Conservation (phyloP, 2,329 filamentous ascomycete genomes). For the Thermomyces lanuginosus region DNA sequence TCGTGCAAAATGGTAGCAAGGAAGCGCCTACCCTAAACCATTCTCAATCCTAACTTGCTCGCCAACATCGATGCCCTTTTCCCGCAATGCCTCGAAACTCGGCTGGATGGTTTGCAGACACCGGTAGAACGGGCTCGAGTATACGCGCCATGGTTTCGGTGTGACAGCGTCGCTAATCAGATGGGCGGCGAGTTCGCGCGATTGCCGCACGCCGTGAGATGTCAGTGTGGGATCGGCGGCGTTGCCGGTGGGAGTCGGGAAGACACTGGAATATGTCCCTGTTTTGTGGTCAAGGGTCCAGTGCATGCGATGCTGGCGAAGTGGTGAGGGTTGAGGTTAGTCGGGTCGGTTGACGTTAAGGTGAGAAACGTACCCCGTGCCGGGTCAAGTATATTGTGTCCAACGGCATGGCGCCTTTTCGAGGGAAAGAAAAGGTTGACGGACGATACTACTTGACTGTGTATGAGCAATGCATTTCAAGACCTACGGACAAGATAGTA, state of each 20-base stretch:
- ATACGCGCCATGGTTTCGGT: constrained; percentile 41
- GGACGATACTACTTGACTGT: constrained; percentile 8
- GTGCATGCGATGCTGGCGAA: constrained; percentile 62
- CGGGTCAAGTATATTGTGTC: constrained; percentile 58
- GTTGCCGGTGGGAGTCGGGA: constrained; percentile 73
- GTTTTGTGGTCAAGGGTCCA: constrained; percentile 73
- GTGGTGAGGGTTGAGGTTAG: not conserved
- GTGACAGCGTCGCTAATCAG: constrained; percentile 15
- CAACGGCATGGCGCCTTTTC: constrained; percentile 41
- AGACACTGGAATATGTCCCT: constrained; percentile 56
- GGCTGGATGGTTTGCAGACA: constrained; percentile 73
- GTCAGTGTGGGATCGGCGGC: constrained; percentile 76
- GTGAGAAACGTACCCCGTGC: constrained; percentile 47
- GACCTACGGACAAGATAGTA: too few relatives aligned
- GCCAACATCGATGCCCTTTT: constrained; percentile 19
- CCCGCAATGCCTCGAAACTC: constrained; percentile 29
- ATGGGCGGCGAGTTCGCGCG: constrained; percentile 50
- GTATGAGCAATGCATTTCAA: not conserved
- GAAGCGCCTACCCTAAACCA: constrained; percentile 32
- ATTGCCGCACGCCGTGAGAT: constrained; percentile 70
- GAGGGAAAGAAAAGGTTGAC: not conserved
- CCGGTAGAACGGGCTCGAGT: constrained; percentile 73
- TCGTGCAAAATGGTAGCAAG: not conserved
- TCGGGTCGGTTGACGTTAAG: not conserved
- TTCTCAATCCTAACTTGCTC: constrained; percentile 34